Conservation (phyloP, 495 filamentous ascomycete genomes). For the Lepidopterella palustris region DNA sequence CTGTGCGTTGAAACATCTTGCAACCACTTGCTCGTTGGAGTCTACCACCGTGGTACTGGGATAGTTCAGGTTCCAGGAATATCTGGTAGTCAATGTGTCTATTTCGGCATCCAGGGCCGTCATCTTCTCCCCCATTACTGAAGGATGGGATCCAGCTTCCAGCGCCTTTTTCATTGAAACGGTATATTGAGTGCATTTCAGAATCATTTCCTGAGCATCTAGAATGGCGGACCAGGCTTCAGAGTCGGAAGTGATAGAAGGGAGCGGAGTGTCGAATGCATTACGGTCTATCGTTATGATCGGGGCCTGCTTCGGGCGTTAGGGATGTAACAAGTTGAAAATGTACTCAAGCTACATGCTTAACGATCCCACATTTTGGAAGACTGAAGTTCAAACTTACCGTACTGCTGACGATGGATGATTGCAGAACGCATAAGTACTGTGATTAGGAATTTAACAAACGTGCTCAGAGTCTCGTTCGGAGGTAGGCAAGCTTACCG, state of each 20-base stretch:
- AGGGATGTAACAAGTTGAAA: background rate
- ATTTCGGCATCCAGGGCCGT: background rate
- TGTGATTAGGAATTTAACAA: conserved; percentile 25
- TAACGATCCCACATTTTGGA: conserved; percentile 23
- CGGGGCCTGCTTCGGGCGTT: conserved; percentile 12
- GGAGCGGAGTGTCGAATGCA: conserved; percentile 52
- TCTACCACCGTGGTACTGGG: conserved; percentile 23
- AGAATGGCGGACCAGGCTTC: conserved; percentile 53
- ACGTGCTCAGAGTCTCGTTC: background rate
- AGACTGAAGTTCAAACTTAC: too few species aligned
- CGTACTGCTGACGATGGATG: conserved; percentile 54
- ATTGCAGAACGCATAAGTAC: conserved; percentile 55
- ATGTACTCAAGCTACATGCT: conserved; percentile 35
- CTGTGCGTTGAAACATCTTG: conserved; percentile 48
- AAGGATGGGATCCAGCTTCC: background rate
- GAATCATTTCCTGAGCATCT: conserved; percentile 54
- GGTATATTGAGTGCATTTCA: conserved; percentile 34
- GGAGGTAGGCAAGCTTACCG: conserved; percentile 33
- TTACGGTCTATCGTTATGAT: conserved; percentile 51
- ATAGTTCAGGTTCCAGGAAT: background rate
- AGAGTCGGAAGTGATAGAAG: conserved; percentile 46
- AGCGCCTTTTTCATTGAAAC: background rate
- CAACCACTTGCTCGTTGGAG: conserved; percentile 42
- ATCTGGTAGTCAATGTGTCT: background rate
- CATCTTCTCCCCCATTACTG: background rate